Base-by-base conservation (phyloP, 2,329 filamentous ascomycete genomes). In the Ascochyta pisi region DNA sequence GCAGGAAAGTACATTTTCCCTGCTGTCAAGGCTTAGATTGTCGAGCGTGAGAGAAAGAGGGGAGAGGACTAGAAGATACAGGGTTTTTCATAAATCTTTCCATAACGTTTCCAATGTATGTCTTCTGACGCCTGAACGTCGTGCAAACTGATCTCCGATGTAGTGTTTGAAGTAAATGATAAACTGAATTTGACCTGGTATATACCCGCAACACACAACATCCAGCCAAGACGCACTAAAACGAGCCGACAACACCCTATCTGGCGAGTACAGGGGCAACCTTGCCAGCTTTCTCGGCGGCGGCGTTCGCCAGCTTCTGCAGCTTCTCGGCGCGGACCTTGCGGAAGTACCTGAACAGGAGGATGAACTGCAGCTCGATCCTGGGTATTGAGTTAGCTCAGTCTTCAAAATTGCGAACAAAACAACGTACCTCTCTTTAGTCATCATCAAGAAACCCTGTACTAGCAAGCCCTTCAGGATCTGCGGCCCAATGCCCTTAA, bases 371-470 rank as follows among this genome's bases (percentile, higher is more conserved):
- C 15, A 98, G 80, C 76, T 98, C 95, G 77, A 98, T 91, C 65
- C 91, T 92, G 31, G 6, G 23, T 15, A n/a, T 3, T 3, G n/a
- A 22, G 57, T 69, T 58, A 67, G 61, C 40, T 41, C 19, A 15
- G 31, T 29, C 10, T 16, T 22, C 7, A 19, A 22, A 2, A 13
- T 6, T 35, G 34, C 9, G 38, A 24, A 26, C 19, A 24, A 26
- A 10, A 2, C 2, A n/a, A 38, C 82, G 64, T 82, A 92, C 90
- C 92, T 86, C 79, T 99, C 95, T 79, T 99, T 99, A 43, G 92
- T 95, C 92, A 97, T 99, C 95, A 99, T 99, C 35, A 99, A 82
- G 52, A 99, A 86, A 45, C 95, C 95, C 73, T 99, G 95, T 2
- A 99, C 95, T 44, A 99, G 75, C 48, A 99, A 79, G 1, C 95